Evolutionary conservation across 768 basidiomycete genomes (phyloP).

Genomic region (Coprinopsis cinerea): DNA sequence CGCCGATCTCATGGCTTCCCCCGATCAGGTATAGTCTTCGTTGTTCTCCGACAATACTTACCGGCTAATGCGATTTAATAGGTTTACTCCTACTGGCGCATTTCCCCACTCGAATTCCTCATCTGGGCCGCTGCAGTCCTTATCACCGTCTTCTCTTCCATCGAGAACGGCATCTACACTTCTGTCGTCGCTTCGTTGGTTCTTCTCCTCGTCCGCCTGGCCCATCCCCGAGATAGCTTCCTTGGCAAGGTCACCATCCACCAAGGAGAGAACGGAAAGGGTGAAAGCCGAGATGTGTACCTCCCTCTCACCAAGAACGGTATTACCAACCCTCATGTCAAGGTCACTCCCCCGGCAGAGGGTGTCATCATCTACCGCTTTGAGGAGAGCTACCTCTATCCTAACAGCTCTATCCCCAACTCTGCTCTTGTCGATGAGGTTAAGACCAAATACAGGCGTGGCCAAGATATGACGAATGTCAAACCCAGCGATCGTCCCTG

Average conservation of each 20-base stretch:
- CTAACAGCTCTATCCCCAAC: constrained; percentile 68
- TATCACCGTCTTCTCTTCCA: constrained; percentile 87
- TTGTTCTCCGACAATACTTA: background rate
- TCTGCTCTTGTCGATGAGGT: constrained; percentile 75
- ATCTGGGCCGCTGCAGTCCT: constrained; percentile 86
- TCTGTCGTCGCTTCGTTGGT: constrained; percentile 76
- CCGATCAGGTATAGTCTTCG: constrained; percentile 40
- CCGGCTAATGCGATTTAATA: constrained; percentile 20
- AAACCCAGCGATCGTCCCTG: constrained; percentile 75
- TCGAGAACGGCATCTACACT: constrained; percentile 89
- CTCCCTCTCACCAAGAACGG: constrained; percentile 63
- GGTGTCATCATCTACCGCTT: constrained; percentile 90
- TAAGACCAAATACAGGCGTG: constrained; percentile 69
- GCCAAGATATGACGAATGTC: constrained; percentile 63
- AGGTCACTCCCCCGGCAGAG: constrained; percentile 71
- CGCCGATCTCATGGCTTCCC: constrained; percentile 80
- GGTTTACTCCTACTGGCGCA: constrained; percentile 88
- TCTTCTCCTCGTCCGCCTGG: constrained; percentile 80
- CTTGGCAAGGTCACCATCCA: constrained; percentile 72
- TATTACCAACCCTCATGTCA: constrained; percentile 62
- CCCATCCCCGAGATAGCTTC: constrained; percentile 86
- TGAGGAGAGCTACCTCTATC: constrained; percentile 86
- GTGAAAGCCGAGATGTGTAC: constrained; percentile 67
- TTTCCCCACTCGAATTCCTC: constrained; percentile 87
- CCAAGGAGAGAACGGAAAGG: constrained; percentile 25